Evolutionary conservation across 2,329 filamentous ascomycete species (phyloP).

Genomic region (Rhynchosporium secalis): DNA sequence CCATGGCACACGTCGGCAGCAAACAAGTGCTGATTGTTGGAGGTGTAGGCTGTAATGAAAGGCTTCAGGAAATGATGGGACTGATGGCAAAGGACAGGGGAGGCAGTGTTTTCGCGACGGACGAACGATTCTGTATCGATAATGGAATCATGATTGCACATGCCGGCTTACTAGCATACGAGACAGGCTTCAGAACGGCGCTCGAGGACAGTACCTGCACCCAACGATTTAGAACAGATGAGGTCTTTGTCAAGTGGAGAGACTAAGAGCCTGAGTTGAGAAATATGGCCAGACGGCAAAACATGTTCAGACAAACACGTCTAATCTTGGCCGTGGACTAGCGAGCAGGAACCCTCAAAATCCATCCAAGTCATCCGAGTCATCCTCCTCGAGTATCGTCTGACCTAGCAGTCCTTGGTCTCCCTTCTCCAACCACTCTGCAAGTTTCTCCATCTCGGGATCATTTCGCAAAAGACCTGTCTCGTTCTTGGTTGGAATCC

Average conservation of each 20-base stretch:
- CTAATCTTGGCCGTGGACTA: neutral
- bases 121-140: constrained; percentile 97
- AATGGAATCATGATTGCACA: constrained; percentile 99
- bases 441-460: constrained; percentile 30
- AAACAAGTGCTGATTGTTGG: constrained; percentile 91
- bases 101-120: constrained; percentile 89
- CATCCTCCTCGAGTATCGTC: constrained; percentile 72
- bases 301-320: neutral
- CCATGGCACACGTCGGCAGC: constrained; percentile 95
- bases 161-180: constrained; percentile 82
- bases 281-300: neutral
- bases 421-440: constrained; percentile 37
- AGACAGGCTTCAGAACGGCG: constrained; percentile 74
- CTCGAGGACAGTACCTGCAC: constrained; percentile 83
- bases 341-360: constrained; percentile 26
- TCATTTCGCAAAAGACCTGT: constrained; percentile 20
- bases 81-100: constrained; percentile 87
- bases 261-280: constrained; percentile 44
- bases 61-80: constrained; percentile 98
- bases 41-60: constrained; percentile 92
- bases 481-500: constrained; percentile 21
- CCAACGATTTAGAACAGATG: constrained; percentile 79
- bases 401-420: constrained; percentile 56
- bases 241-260: constrained; percentile 78
- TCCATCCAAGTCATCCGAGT: constrained; percentile 53